Base-by-base conservation (phyloP, 2,329 filamentous ascomycete genomes). In the Diaporthe sp. region DNA sequence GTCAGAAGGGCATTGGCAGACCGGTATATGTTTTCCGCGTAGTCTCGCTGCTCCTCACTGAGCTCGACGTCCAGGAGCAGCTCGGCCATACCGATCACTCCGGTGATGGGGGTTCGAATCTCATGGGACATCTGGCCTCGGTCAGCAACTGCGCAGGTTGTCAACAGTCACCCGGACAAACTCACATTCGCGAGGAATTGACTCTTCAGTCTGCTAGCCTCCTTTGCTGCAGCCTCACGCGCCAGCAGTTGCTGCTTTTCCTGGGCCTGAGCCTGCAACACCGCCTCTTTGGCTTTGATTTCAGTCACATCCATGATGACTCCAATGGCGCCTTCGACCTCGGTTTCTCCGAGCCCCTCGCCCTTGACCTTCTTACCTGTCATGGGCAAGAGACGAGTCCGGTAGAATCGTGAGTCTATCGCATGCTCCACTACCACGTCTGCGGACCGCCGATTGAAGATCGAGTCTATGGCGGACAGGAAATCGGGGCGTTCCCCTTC, bases 261-360 rank as follows among this genome's bases (percentile, higher is more conserved):
- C 78, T 89, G 90, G 58, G 92, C 91, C 79, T 94, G 91, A 75
- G 89, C 87, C 75, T 90, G 88, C 19, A 95, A 82, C 53, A 92
- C 91, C 57, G 89, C 86, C 78, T 93, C 93, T 72, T 91, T 88
- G 74, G 90, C 86, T 78, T 92, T 92, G 39, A 95, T 83, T 79
- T 95, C 93, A 0, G 94, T 95, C 8, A 95, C 91, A 80, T 96
- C 94, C 89, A 95, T 94, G 61, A 93, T 92, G n/a, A 95, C 91
- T 2, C 93, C 94, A 74, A 95, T 94, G 3, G 94, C 93, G 1
- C 94, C 94, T 77, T 94, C 92, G n/a, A 95, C 87, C 68, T 86
- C 89, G 4, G 85, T 83, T 19, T 90, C 86, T 19, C 84, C 84
- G 78, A 87, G 87, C 19, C 87, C 85, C 19, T 90, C 90, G 42